phyloP scores from a whole-genome alignment of 2,329 filamentous ascomycete species.

The Fusarium pseudograminearum region DNA sequence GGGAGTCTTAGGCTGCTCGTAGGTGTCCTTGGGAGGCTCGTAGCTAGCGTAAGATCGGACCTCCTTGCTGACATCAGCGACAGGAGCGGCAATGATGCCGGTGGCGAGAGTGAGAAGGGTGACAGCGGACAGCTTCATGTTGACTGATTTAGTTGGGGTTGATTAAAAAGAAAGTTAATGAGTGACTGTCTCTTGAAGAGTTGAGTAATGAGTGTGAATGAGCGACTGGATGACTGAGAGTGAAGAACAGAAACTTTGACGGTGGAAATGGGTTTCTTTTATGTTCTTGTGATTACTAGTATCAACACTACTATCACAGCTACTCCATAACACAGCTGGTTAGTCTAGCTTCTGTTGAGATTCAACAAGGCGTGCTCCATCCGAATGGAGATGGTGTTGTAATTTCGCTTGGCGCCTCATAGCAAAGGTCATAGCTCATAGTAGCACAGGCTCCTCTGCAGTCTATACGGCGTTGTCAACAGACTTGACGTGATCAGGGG shows the following conservation, averaged over 20 bases:
- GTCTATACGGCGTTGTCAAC: background rate
- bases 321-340: background rate
- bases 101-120: constrained; percentile 36
- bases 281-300: background rate
- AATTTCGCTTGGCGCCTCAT: constrained; percentile 14
- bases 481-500: constrained; percentile 4
- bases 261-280: constrained; percentile 17
- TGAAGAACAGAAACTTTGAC: background rate
- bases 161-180: background rate
- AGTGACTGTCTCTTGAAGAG: constrained; percentile 10
- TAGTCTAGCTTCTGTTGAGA: background rate
- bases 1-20: constrained; percentile 13
- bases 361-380: background rate
- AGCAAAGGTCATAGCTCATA: background rate
- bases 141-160: constrained; percentile 2
- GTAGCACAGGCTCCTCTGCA: background rate
- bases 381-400: background rate
- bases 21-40: constrained; percentile 25
- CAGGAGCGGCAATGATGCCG: constrained; percentile 31
- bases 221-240: constrained; percentile 32
- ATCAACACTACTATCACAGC: background rate
- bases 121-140: constrained; percentile 36
- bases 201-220: constrained; percentile 16
- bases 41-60: constrained; percentile 13
- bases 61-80: constrained; percentile 26